These are phyloP conservation scores for Pezicula carpinea DNA, from an alignment of 2,329 filamentous ascomycete genomes.

Conservation along the genomic window DNA sequence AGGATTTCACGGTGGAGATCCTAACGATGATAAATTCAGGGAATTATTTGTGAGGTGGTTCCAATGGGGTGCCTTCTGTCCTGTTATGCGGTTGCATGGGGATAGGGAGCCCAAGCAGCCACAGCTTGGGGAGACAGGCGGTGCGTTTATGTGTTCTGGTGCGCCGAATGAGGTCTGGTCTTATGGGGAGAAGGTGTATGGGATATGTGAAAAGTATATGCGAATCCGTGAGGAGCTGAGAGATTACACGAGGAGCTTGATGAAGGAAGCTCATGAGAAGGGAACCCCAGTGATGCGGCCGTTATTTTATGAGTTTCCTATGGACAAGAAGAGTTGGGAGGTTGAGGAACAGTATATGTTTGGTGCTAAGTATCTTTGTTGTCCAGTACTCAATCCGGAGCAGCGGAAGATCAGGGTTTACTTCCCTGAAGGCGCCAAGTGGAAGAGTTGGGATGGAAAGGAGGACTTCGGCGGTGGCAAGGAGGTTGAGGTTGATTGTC, in stretches of 20 bases:
- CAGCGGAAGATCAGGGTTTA: slow-evolving; percentile 44
- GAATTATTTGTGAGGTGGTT: slow-evolving; percentile 66
- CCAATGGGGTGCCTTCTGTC: slow-evolving; percentile 63
- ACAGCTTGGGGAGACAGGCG: slow-evolving; percentile 12
- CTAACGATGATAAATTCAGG: slow-evolving; percentile 48
- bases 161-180: slow-evolving; percentile 62
- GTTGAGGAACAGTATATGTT: slow-evolving; percentile 61
- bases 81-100: slow-evolving; percentile 64
- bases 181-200: slow-evolving; percentile 56
- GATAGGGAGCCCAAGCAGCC: slow-evolving; percentile 51
- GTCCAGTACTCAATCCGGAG: slow-evolving; percentile 48
- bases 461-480: slow-evolving; percentile 33
- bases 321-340: slow-evolving; percentile 48
- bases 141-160: slow-evolving; percentile 30
- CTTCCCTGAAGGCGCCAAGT: slow-evolving; percentile 43
- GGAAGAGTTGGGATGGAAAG: slow-evolving; percentile 35
- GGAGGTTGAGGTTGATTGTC: slow-evolving; percentile 36
- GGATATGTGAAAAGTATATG: slow-evolving; percentile 57
- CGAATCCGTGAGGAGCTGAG: slow-evolving; percentile 51
- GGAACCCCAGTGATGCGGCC: slow-evolving; percentile 59
- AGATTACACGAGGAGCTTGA: slow-evolving; percentile 52
- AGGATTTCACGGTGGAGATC: slow-evolving; percentile 63
- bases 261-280: slow-evolving; percentile 54
- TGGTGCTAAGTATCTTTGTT: slow-evolving; percentile 53
- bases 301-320: slow-evolving; percentile 60